phyloP scores from a whole-genome alignment of 129 eudicot species.

The Flaveria trinervia region DNA sequence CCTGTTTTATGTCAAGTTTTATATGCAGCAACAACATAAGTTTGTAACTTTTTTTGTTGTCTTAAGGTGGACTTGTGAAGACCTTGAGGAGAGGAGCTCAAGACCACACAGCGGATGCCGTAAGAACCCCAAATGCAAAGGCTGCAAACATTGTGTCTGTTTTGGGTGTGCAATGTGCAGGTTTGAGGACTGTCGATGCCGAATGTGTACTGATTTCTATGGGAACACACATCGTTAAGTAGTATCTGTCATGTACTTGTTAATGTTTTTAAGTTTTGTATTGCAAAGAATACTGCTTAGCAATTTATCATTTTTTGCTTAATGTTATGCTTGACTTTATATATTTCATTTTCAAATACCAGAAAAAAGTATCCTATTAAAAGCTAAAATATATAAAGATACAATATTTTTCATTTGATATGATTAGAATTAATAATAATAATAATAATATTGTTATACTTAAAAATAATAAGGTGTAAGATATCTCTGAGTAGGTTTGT shows the following conservation, averaged over 20 bases:
- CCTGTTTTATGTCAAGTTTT: too few species aligned
- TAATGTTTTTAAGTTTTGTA: background rate
- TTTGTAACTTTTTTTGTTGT: background rate
- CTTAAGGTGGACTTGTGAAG: slow-evolving; percentile 24
- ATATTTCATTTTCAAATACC: too few species aligned
- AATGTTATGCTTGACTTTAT: too few species aligned
- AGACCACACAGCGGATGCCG: slow-evolving; percentile 18
- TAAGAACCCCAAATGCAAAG: background rate
- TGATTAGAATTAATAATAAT: too few species aligned
- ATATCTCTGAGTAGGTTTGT: too few species aligned
- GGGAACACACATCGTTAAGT: background rate
- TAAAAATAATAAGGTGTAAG: too few species aligned
- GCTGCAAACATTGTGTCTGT: slow-evolving; percentile 15
- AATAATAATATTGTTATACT: too few species aligned
- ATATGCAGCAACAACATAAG: too few species aligned
- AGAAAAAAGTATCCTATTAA: too few species aligned
- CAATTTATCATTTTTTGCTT: too few species aligned
- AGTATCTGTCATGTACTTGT: background rate
- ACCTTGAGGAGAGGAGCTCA: slow-evolving; percentile 23
- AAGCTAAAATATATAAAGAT: too few species aligned
- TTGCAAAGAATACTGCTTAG: background rate
- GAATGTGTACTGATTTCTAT: slow-evolving; percentile 4
- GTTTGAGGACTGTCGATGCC: slow-evolving; percentile 28
- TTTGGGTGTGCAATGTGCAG: slow-evolving; percentile 19
- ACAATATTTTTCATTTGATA: too few species aligned